A percentile compares a stretch with the other conserved stretches of the same genome.
Evolutionary conservation across 257 asterid genomes (phyloP).

Genomic region (Capsicum baccatum): DNA sequence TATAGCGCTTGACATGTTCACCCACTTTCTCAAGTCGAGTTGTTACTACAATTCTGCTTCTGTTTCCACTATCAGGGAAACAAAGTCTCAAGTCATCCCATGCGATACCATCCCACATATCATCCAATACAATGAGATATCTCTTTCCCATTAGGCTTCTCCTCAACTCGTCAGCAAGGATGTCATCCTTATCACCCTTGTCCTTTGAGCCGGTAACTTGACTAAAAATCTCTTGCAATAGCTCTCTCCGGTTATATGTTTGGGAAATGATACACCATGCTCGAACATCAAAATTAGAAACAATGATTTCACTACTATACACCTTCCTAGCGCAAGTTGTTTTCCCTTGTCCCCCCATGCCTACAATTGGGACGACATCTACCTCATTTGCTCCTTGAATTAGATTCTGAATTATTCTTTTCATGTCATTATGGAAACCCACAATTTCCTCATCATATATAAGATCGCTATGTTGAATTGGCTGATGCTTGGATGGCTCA

Average conservation of each 20-base stretch:
- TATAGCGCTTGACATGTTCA: background rate
- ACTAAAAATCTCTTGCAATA: background rate
- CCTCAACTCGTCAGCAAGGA: background rate
- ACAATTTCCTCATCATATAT: background rate
- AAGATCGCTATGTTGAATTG: background rate
- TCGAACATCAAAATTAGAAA: background rate
- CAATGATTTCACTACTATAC: background rate
- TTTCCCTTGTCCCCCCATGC: constrained; percentile 29
- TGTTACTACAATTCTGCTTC: constrained; percentile 20
- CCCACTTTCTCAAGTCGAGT: background rate
- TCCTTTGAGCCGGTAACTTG: background rate
- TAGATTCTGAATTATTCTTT: background rate
- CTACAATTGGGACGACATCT: background rate
- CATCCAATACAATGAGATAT: constrained; percentile 28
- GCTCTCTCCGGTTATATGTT: background rate
- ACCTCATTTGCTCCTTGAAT: background rate
- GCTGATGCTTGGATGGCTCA: background rate
- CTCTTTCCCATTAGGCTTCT: background rate
- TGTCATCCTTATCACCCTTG: background rate
- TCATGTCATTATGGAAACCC: background rate
- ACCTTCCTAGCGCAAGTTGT: background rate
- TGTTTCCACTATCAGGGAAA: constrained; percentile 1
- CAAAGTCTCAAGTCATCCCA: constrained; percentile 6
- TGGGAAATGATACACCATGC: constrained; percentile 27
- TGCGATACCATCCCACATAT: constrained; percentile 22